These are phyloP conservation scores for Cryptosporidium sp. DNA, from an alignment of 169 alveolate species.

Conservation along the genomic window DNA sequence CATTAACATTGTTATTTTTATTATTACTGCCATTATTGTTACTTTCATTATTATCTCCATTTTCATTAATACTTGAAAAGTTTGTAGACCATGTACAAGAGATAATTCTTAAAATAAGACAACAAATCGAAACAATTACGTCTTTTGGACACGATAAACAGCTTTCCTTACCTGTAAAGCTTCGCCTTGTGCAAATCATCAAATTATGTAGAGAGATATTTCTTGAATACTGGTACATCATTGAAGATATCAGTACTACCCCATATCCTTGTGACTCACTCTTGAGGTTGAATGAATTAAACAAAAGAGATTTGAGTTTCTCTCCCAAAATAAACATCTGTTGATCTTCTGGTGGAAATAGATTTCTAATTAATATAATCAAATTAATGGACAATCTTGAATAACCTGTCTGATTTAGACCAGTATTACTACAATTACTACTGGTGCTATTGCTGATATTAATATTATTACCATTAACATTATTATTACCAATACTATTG, in stretches of 20 bases:
- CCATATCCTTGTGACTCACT: conserved; percentile 72
- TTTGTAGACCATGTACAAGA: conserved; percentile 52
- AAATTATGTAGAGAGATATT: conserved; percentile 45
- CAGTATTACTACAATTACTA: not conserved
- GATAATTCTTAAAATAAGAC: conserved; percentile 35
- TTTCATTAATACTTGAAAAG: not conserved
- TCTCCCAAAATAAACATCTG: conserved; percentile 29
- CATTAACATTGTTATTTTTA: not conserved
- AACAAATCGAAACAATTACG: conserved; percentile 41
- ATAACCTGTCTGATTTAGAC: not conserved
- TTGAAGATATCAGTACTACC: conserved; percentile 30
- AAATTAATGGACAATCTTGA: not conserved
- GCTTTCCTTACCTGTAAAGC: conserved; percentile 34
- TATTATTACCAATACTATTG: too few relatives aligned
- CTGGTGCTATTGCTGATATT: not conserved
- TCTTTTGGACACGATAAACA: conserved; percentile 68
- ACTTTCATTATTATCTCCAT: not conserved
- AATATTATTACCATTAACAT: not conserved
- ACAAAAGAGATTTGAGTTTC: conserved; percentile 21
- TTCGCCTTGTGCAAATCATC: conserved; percentile 59
- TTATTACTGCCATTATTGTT: too few relatives aligned
- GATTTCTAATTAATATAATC: not conserved
- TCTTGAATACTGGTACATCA: conserved; percentile 41
- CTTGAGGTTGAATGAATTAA: conserved; percentile 33
- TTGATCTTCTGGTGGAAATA: conserved; percentile 17